These are phyloP conservation scores for Balansia obtecta DNA, from an alignment of 2,329 filamentous ascomycete genomes.

Conservation along the genomic window DNA sequence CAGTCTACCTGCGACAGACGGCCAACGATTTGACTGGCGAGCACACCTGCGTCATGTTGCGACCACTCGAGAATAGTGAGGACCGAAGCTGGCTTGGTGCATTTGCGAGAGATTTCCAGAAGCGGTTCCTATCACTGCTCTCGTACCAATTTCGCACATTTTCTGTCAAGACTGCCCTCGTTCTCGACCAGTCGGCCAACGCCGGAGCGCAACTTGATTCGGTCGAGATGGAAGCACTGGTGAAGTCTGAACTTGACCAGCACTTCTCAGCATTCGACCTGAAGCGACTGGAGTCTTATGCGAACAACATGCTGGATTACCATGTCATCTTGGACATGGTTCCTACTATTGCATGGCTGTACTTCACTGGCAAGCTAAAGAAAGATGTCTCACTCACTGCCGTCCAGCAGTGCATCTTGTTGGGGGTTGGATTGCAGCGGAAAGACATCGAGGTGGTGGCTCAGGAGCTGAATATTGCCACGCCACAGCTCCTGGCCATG, in stretches of 20 bases:
- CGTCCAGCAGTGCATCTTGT: constrained; percentile 76
- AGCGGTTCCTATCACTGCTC: constrained; percentile 78
- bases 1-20: constrained; percentile 90
- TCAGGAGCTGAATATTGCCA: constrained; percentile 61
- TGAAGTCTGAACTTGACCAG: constrained; percentile 63
- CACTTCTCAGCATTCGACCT: constrained; percentile 83
- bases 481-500: constrained; percentile 81
- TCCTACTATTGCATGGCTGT: constrained; percentile 67
- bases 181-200: constrained; percentile 76
- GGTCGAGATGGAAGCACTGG: constrained; percentile 40
- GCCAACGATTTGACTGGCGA: constrained; percentile 93
- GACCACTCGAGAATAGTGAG: constrained; percentile 55
- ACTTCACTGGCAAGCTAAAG: constrained; percentile 69
- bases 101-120: constrained; percentile 87
- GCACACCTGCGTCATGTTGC: constrained; percentile 95
- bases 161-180: constrained; percentile 63
- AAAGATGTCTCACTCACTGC: constrained; percentile 57
- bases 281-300: constrained; percentile 88
- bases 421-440: constrained; percentile 83
- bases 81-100: constrained; percentile 80
- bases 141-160: constrained; percentile 90
- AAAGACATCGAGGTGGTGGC: constrained; percentile 76
- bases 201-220: constrained; percentile 55
- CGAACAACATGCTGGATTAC: constrained; percentile 95
- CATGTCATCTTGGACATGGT: constrained; percentile 93